These are phyloP conservation scores for Candida sp. DNA, from an alignment of 1,139 yeast species.

Conservation along the genomic window DNA sequence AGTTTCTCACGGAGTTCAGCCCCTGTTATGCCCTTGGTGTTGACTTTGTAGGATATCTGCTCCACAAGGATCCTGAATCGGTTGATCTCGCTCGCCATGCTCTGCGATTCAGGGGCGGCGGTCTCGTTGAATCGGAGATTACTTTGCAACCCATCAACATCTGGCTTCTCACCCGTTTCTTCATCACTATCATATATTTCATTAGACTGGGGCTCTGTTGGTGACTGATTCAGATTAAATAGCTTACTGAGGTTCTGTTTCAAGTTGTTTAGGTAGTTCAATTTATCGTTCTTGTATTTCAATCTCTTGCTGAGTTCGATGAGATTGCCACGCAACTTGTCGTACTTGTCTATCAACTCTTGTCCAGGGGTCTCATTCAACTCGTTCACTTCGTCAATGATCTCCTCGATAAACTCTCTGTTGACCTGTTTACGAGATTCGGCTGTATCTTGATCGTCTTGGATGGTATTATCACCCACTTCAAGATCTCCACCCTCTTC, in stretches of 20 bases:
- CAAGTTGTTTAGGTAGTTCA: conserved; percentile 27
- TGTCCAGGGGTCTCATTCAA: conserved; percentile 9
- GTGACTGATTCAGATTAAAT: conserved; percentile 8
- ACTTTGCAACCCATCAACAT: not conserved
- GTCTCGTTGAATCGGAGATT: conserved; percentile 1
- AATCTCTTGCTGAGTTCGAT: conserved; percentile 21
- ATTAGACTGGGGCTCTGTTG: not conserved
- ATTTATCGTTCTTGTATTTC: conserved; percentile 30
- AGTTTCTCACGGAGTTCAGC: conserved; percentile 7
- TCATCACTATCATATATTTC: conserved; percentile 23
- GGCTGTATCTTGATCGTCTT: conserved; percentile 18
- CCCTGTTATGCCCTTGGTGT: not conserved
- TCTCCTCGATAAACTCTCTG: conserved; percentile 7
- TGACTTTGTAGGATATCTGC: conserved; percentile 22
- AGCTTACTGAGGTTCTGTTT: conserved; percentile 16
- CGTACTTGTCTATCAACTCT: conserved; percentile 26
- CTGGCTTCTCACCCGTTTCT: conserved; percentile 11
- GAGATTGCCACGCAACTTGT: conserved; percentile 23
- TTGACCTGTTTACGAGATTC: not conserved
- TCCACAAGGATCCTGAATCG: conserved; percentile 38
- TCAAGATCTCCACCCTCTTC: conserved; percentile 9
- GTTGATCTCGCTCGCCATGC: conserved; percentile 25
- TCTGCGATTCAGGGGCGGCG: conserved; percentile 6
- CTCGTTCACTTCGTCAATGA: conserved; percentile 20
- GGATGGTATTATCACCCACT: conserved; percentile 13